phyloP scores from a whole-genome alignment of 441 rosid genomes.

The Biscutella laevigata region DNA sequence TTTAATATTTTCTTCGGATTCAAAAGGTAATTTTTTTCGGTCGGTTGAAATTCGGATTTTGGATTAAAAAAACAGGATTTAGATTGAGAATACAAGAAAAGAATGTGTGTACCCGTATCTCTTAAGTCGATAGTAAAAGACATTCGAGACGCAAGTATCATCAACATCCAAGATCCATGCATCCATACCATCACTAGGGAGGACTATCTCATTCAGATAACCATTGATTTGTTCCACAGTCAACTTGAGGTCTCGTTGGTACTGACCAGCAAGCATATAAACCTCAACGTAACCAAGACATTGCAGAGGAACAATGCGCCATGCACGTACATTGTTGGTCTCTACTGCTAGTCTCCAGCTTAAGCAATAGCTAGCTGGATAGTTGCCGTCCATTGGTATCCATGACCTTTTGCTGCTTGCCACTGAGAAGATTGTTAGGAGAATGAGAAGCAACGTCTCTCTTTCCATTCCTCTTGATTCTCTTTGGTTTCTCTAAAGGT shows the following conservation, averaged over 20 bases:
- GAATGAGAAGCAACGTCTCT: conserved; percentile 26
- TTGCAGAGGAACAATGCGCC: conserved; percentile 70
- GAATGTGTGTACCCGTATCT: conserved; percentile 62
- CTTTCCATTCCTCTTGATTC: conserved; percentile 32
- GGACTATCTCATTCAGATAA: conserved; percentile 32
- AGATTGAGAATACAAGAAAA: no score
- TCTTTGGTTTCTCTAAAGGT: conserved; percentile 4
- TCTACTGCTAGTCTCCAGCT: conserved; percentile 91
- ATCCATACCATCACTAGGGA: conserved; percentile 48
- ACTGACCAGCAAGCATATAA: conserved; percentile 75
- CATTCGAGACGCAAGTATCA: conserved; percentile 86
- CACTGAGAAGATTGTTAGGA: conserved; percentile 32
- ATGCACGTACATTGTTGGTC: conserved; percentile 63
- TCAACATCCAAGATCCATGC: conserved; percentile 90
- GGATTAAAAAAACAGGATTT: no score
- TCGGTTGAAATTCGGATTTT: no score
- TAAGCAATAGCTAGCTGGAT: conserved; percentile 37
- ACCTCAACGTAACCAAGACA: conserved; percentile 49
- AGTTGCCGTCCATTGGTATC: conserved; percentile 11
- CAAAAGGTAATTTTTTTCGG: no score
- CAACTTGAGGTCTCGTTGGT: conserved; percentile 50
- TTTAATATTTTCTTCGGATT: no score
- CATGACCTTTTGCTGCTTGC: conserved; percentile 15
- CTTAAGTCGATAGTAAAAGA: conserved; percentile 54
- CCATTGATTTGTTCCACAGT: conserved; percentile 37